Evolutionary conservation across 768 basidiomycete species (phyloP), one percentile per base, ranked within the genome.

Genomic region (Clathrus columnatus): DNA sequence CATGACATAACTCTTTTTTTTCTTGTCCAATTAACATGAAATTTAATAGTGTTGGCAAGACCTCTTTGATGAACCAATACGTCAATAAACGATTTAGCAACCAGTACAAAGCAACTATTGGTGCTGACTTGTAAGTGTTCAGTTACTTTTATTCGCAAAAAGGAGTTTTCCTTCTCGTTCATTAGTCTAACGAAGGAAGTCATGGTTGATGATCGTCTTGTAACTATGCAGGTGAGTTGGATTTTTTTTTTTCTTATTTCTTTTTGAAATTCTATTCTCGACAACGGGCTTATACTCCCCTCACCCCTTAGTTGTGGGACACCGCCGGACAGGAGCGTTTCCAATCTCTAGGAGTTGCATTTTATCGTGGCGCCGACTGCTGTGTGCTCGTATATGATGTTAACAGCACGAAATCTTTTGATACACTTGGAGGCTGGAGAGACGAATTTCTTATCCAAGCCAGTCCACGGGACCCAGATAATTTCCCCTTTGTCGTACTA

Each of bases 41-140:
- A 56, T 50, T 36, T 28, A 51, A 17, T 64, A 94, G 94, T 56
- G 95, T 97, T 69, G 95, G 94, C 43, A 98, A 98, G 86, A 98
- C 96, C 42, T 98, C 95, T 26, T 86, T 99, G 64, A 99, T 99
- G 96, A 97, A 97, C 76, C 96, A 99, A 74, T 98, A 96, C 75
- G 96, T 99, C 61, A 98, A 97, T 82, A 98, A 97, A 72, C 87
- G 96, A 59, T 99, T 98, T 73, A 92, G 89, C 70, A 96, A 94
- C 74, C 95, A 97, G 74, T 99, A 99, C 81, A 98, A 98, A 75
- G 96, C 96, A 17, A 98, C 96, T 59, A 95, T 95, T 67, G 92
- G 92, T 57, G 92, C 92, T 57, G 91, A 94, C 80, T 94, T 94
- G 90, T 91, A 72, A 58, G 89, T 78, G 51, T 54, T 32, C 47